These are phyloP conservation scores for Boletus rufocinnamomeus DNA, from an alignment of 768 basidiomycete species.

Conservation along the genomic window DNA sequence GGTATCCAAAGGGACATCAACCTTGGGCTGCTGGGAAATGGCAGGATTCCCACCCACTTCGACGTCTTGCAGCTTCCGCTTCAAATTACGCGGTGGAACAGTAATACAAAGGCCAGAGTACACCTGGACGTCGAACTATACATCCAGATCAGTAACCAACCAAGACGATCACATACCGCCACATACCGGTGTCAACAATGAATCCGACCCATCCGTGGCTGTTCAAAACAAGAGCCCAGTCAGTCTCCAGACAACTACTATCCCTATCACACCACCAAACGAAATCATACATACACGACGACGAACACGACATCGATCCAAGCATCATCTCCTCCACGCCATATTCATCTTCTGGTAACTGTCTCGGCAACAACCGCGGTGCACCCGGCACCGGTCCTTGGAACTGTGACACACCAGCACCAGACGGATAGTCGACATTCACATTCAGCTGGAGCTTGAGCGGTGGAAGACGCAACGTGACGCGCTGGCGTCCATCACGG, in stretches of 20 bases:
- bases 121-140: slow-evolving; percentile 6
- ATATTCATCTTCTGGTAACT: slow-evolving; percentile 29
- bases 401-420: not conserved
- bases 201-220: slow-evolving; percentile 16
- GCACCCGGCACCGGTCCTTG: slow-evolving; percentile 21
- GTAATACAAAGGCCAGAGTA: slow-evolving; percentile 30
- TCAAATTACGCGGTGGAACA: slow-evolving; percentile 21
- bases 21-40: slow-evolving; percentile 22
- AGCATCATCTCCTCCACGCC: slow-evolving; percentile 22
- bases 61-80: slow-evolving; percentile 27
- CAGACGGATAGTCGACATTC: not conserved
- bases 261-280: not conserved
- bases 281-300: slow-evolving; percentile 18
- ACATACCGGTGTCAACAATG: slow-evolving; percentile 24
- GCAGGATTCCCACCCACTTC: slow-evolving; percentile 3
- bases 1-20: not conserved
- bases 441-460: slow-evolving; percentile 6
- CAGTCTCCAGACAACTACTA: not conserved
- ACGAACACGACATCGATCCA: not conserved
- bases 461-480: slow-evolving; percentile 16
- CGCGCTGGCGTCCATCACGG: slow-evolving; percentile 2
- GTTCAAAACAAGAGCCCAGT: not conserved
- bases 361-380: slow-evolving; percentile 27
- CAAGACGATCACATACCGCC: not conserved
- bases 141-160: not conserved